A percentile compares a stretch with the other conserved stretches of the same genome.
These are phyloP conservation scores for Gossypium aridum DNA, from an alignment of 441 rosid genomes.

Conservation along the genomic window DNA sequence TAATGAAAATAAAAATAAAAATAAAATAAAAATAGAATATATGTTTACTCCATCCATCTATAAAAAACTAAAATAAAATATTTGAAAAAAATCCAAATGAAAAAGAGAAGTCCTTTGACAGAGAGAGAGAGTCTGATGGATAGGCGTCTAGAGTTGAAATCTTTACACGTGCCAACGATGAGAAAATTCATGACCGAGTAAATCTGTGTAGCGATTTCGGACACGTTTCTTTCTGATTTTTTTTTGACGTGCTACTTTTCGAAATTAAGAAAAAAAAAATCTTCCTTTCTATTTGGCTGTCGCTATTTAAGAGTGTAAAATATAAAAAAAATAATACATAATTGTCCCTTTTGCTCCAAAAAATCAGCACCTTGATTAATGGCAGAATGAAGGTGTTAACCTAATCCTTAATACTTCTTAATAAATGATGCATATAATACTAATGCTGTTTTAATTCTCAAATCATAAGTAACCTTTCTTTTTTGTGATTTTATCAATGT, in stretches of 20 bases:
- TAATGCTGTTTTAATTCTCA: not conserved
- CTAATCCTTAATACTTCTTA: not conserved
- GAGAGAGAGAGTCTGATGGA: not conserved
- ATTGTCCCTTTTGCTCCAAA: too few relatives aligned
- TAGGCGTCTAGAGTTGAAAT: not conserved
- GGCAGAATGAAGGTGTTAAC: not conserved
- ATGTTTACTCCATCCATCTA: not conserved
- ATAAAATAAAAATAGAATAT: not conserved
- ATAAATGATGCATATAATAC: not conserved
- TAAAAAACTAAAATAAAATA: not conserved
- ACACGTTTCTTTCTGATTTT: not conserved
- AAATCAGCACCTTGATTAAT: not conserved
- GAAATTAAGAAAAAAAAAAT: not conserved
- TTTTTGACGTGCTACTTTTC: not conserved
- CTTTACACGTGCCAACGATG: constrained; percentile 11
- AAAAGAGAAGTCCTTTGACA: not conserved
- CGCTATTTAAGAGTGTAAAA: not conserved
- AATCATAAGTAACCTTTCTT: not conserved
- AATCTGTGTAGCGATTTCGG: not conserved
- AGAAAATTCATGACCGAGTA: constrained; percentile 14
- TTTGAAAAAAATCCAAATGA: not conserved
- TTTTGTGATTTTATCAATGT: not conserved
- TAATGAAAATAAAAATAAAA: too few relatives aligned
- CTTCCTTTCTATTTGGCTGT: not conserved
- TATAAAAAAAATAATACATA: not conserved